Base-by-base conservation (phyloP, 2,329 filamentous ascomycete genomes). In the Xylaria multiplex region DNA sequence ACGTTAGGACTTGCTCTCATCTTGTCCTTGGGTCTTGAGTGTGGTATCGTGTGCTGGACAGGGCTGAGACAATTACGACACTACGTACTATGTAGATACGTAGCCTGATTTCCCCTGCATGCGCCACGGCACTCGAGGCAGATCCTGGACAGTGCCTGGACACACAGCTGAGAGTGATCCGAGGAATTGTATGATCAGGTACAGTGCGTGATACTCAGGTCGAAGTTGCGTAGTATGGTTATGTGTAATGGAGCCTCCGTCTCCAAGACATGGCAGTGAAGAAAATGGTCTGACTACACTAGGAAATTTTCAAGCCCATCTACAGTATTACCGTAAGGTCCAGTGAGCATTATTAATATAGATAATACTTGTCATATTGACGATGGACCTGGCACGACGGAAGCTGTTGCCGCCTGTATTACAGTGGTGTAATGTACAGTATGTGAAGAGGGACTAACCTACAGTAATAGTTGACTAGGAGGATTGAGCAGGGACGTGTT, bases 11-110 rank as follows among this genome's bases (percentile, higher is more conserved):
- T 48, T 13, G 22, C 22, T 59, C 19, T 40, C n/a, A 19, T 45
- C 7, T 16, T 19, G 24, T 53, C 43, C 40, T 6, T 52, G 48
- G 24, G 59, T 52, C 40, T 6, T 52, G 48, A 32, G 59, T 30
- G 53, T 48, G 35, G 59, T 37, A 54, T 45, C 22, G 57, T 52
- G 32, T n/a, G 40, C 56, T 59, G 58, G 49, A 57, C 67, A 67
- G 67, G 64, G 67, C 67, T 69, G 67, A 69, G 67, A 69, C 64
- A 59, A 62, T 49, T 59, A 55, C 58, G 19, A 66, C 58, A 42
- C 40, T 62, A 65, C 43, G 32, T 62, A 42, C 40, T 62, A 65
- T 35, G 32, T 62, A 69, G 60, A n/a, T 66, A 65, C 35, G 27
- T 62, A 69, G 61, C 58, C 59, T 58, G 56, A 46, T 59, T 55